Percentiles rank a stretch among this genome's conserved stretches.
Evolutionary conservation across 2,329 filamentous ascomycete species (phyloP).

Genomic region (Fusarium anguioides): DNA sequence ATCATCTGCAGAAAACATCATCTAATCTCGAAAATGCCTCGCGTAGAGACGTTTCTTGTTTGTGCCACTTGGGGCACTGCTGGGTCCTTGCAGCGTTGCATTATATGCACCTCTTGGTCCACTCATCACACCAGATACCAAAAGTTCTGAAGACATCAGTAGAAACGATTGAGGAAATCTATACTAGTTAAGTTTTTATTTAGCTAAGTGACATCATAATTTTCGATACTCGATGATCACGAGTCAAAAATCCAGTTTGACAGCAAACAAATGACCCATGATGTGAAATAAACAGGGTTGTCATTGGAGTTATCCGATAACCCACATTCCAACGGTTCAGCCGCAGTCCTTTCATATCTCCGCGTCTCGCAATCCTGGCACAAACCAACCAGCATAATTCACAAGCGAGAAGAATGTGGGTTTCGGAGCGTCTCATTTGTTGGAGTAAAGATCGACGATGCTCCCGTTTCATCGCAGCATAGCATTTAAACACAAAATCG

Average conservation of each 20-base stretch:
- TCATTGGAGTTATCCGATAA: background rate
- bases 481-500: background rate
- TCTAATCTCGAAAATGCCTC: background rate
- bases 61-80: background rate
- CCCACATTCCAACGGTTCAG: background rate
- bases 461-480: background rate
- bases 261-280: background rate
- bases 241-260: background rate
- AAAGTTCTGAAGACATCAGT: too few species aligned
- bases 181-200: too few species aligned
- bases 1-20: background rate
- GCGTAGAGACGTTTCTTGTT: background rate
- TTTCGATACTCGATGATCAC: too few species aligned
- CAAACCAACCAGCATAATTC: background rate
- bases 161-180: background rate
- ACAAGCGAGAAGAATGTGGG: background rate
- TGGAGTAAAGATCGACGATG: background rate
- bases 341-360: constrained; percentile 5
- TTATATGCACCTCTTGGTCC: background rate
- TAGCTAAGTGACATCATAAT: too few species aligned
- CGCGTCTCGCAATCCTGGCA: background rate
- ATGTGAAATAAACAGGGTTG: background rate
- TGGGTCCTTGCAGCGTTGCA: background rate
- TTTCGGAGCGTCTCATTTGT: background rate
- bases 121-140: background rate